Evolutionary conservation across 257 asterid genomes (phyloP).

Genomic region (Thymus quinquecostatus): DNA sequence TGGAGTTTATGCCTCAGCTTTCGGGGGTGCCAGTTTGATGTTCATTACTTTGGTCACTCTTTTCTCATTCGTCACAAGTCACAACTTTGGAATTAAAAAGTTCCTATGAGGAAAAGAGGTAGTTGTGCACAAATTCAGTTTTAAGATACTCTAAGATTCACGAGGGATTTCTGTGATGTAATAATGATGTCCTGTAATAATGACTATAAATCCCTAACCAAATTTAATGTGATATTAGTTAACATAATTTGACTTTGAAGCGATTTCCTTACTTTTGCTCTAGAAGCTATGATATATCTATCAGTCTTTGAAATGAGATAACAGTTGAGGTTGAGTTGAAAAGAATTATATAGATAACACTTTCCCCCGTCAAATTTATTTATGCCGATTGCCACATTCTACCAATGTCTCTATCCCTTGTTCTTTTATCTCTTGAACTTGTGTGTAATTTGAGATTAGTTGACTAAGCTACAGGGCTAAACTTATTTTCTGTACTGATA

Average conservation of each 20-base stretch:
- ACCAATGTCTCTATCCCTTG: neutral
- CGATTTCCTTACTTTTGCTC: neutral
- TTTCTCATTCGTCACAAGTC: neutral
- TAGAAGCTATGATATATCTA: neutral
- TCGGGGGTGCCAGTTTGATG: neutral
- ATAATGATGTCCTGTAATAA: neutral
- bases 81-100: neutral
- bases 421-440: neutral
- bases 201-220: neutral
- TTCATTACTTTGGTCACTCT: neutral
- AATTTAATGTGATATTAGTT: neutral
- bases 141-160: neutral
- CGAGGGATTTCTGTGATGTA: neutral
- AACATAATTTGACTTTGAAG: neutral
- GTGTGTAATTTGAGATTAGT: neutral
- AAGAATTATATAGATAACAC: neutral
- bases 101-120: neutral
- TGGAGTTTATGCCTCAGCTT: constrained; percentile 1
- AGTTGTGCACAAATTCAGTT: neutral
- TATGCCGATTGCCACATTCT: neutral
- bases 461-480: neutral
- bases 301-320: neutral
- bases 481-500: neutral
- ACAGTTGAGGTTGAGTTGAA: neutral
- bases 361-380: neutral